Conservation (phyloP, 176 grass and related monocot species). For the Canna indica region DNA sequence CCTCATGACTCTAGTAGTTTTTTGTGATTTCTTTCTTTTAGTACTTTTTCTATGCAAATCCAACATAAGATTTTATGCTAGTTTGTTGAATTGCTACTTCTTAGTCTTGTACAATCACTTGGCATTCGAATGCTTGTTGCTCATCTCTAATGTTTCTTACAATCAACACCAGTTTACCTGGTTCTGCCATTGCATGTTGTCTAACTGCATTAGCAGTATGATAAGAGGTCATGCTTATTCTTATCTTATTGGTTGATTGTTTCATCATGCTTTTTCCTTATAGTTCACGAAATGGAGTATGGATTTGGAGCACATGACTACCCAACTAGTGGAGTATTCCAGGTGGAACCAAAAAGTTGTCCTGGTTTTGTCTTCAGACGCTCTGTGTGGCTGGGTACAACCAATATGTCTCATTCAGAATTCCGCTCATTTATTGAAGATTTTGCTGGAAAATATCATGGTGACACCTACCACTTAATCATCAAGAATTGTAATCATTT, state of each 20-base stretch:
- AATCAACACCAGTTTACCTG: too few relatives aligned
- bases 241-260: neutral
- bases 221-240: too few relatives aligned
- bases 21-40: neutral
- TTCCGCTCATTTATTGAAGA: conserved; percentile 54
- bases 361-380: conserved; percentile 62
- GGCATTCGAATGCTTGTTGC: too few relatives aligned
- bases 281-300: conserved; percentile 71
- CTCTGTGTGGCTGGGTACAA: conserved; percentile 52
- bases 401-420: conserved; percentile 48
- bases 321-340: conserved; percentile 65
- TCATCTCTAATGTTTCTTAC: too few relatives aligned
- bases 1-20: neutral
- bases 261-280: conserved; percentile 17
- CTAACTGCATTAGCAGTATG: too few relatives aligned
- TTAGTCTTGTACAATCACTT: too few relatives aligned
- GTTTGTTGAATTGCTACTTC: neutral
- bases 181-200: too few relatives aligned
- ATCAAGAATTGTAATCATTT: conserved; percentile 88
- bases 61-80: neutral
- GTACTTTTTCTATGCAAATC: neutral
- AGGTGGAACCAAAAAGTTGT: conserved; percentile 64
- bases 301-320: conserved; percentile 78
- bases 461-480: conserved; percentile 61
- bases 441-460: conserved; percentile 57